These are phyloP conservation scores for Datisca glomerata DNA, from an alignment of 306 rosid genomes.

Conservation along the genomic window DNA sequence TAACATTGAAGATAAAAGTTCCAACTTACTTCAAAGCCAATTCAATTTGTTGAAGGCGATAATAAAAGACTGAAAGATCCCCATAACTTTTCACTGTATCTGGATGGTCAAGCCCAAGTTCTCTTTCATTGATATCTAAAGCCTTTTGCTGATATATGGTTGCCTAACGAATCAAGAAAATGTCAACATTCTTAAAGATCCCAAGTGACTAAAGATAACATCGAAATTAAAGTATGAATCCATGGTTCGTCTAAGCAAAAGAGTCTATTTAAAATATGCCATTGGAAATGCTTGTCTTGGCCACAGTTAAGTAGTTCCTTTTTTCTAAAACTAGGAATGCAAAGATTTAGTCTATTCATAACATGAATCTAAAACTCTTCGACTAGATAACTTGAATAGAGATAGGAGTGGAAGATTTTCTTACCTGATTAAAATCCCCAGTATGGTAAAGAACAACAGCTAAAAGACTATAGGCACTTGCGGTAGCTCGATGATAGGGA, in stretches of 20 bases:
- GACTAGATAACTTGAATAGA: background rate
- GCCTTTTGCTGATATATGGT: conserved; percentile 96
- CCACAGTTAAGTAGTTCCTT: no score
- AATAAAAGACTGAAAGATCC: conserved; percentile 92
- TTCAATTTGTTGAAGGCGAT: conserved; percentile 91
- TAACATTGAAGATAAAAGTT: no score
- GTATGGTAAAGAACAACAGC: conserved; percentile 99
- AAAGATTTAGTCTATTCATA: no score
- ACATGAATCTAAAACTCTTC: no score
- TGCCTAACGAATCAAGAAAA: conserved; percentile 37
- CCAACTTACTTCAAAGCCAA: conserved; percentile 81
- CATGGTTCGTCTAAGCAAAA: no score
- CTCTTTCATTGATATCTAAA: conserved; percentile 84
- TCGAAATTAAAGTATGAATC: no score
- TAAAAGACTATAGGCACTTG: conserved; percentile 90
- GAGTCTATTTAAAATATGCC: no score
- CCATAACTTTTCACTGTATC: conserved; percentile 99
- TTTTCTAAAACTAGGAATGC: no score
- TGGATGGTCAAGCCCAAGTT: conserved; percentile 97
- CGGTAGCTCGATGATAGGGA: conserved; percentile 89
- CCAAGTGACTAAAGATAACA: no score
- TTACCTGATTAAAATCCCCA: conserved; percentile 93
- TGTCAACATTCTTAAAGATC: background rate
- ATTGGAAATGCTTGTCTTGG: no score
- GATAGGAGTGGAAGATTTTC: conserved; percentile 5